phyloP scores from a whole-genome alignment of 1,284 basidiomycete genomes.

The Ganoderma sinense region DNA sequence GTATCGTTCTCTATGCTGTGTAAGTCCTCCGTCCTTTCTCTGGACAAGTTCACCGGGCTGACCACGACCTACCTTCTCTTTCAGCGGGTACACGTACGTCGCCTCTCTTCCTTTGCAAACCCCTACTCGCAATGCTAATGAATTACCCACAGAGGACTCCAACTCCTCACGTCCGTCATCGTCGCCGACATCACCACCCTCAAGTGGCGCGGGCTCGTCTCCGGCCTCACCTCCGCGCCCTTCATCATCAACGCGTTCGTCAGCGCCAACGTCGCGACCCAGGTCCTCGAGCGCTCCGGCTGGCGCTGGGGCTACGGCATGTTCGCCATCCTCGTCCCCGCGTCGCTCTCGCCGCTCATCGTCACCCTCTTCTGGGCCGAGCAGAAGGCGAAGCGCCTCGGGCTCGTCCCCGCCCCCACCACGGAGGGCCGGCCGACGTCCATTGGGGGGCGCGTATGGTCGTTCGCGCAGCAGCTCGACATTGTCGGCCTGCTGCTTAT shows the following conservation, averaged over 20 bases:
- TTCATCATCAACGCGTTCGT: constrained; percentile 77
- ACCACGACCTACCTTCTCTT: neutral
- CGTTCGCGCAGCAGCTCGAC: constrained; percentile 60
- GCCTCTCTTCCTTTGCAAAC: neutral
- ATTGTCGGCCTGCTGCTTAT: constrained; percentile 66
- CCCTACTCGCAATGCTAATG: neutral
- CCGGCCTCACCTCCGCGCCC: constrained; percentile 68
- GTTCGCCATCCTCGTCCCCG: constrained; percentile 69
- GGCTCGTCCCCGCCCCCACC: constrained; percentile 42
- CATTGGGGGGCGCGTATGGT: constrained; percentile 35
- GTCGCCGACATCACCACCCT: constrained; percentile 85
- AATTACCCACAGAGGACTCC: constrained; percentile 57
- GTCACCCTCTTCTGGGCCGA: constrained; percentile 78
- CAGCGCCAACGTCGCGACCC: constrained; percentile 71
- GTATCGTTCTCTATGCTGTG: constrained; percentile 61
- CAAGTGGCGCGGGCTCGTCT: constrained; percentile 79
- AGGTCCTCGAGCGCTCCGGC: constrained; percentile 58
- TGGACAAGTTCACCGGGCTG: neutral
- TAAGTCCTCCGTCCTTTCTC: constrained; percentile 37
- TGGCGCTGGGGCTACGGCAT: constrained; percentile 88
- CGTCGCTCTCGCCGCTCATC: constrained; percentile 64
- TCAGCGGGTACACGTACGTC: constrained; percentile 61
- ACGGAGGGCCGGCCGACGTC: constrained; percentile 5
- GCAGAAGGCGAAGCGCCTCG: constrained; percentile 61
- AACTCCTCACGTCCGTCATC: constrained; percentile 78